phyloP scores from a whole-genome alignment of 306 rosid genomes.

The Datisca glomerata region DNA sequence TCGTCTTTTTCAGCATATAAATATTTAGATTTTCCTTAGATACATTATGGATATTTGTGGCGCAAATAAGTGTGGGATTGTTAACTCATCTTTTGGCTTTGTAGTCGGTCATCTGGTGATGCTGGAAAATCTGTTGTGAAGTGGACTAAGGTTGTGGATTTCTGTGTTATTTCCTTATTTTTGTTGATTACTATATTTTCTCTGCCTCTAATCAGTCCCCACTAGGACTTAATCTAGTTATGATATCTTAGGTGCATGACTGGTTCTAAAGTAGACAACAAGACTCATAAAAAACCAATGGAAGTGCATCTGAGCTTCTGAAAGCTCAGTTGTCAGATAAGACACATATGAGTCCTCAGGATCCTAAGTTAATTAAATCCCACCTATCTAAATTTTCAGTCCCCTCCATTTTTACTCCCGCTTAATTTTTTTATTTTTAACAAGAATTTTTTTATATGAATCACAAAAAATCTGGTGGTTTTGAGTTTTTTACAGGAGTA shows the following conservation, averaged over 20 bases:
- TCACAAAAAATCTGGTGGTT: too few relatives aligned
- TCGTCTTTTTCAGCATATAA: neutral
- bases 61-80: too few relatives aligned
- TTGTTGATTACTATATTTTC: neutral
- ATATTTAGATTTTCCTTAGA: slow-evolving; percentile 6
- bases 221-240: too few relatives aligned
- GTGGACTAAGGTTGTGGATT: too few relatives aligned
- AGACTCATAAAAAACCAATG: slow-evolving; percentile 28
- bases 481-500: too few relatives aligned
- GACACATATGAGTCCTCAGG: slow-evolving; percentile 25
- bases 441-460: too few relatives aligned
- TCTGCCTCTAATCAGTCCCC: neutral
- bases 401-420: too few relatives aligned
- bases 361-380: too few relatives aligned
- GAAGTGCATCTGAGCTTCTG: too few relatives aligned
- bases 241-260: slow-evolving; percentile 36
- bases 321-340: slow-evolving; percentile 21
- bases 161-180: neutral
- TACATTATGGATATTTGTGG: too few relatives aligned
- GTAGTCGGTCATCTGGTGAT: slow-evolving; percentile 73
- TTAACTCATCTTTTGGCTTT: slow-evolving; percentile 18
- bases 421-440: too few relatives aligned
- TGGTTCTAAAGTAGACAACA: slow-evolving; percentile 58
- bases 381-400: too few relatives aligned
- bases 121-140: slow-evolving; percentile 78